phyloP scores from a whole-genome alignment of 148 eudicot species.

The Tetragonia tetragonoides region DNA sequence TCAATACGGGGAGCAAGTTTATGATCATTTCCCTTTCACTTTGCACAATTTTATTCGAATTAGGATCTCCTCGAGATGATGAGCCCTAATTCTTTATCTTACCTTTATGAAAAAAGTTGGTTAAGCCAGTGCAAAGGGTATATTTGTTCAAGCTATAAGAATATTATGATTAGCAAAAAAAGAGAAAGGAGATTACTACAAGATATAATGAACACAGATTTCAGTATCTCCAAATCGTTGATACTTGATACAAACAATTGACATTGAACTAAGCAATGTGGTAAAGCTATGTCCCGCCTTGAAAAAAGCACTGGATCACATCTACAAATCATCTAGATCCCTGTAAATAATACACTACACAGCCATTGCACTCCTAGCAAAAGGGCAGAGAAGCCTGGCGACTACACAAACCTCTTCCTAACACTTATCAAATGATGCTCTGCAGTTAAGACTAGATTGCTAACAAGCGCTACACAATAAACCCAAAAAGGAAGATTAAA shows the following conservation, averaged over 20 bases:
- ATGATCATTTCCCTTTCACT: too few relatives aligned
- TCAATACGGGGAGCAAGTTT: too few relatives aligned
- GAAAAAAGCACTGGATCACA: slow-evolving; percentile 19
- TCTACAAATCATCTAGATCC: slow-evolving; percentile 25
- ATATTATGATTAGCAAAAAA: too few relatives aligned
- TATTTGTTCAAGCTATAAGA: too few relatives aligned
- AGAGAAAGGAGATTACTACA: neutral
- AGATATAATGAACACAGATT: neutral
- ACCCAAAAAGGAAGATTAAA: slow-evolving; percentile 1
- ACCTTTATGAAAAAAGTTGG: too few relatives aligned
- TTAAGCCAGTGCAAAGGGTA: too few relatives aligned
- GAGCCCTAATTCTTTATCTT: too few relatives aligned
- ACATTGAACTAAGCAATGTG: slow-evolving; percentile 25
- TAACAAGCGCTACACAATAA: slow-evolving; percentile 22
- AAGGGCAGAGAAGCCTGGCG: neutral
- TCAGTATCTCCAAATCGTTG: slow-evolving; percentile 16
- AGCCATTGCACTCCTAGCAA: slow-evolving; percentile 6
- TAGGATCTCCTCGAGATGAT: too few relatives aligned
- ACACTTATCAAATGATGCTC: slow-evolving; percentile 19
- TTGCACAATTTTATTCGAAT: too few relatives aligned
- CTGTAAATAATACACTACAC: slow-evolving; percentile 19
- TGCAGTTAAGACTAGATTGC: slow-evolving; percentile 16
- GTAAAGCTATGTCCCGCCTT: slow-evolving; percentile 22
- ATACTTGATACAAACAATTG: slow-evolving; percentile 26
- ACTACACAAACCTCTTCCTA: slow-evolving; percentile 25